Percentiles rank a stretch among this genome's conserved stretches.
Conservation (phyloP, 805 yeast species). For the Lachancea lanzarotensis region DNA sequence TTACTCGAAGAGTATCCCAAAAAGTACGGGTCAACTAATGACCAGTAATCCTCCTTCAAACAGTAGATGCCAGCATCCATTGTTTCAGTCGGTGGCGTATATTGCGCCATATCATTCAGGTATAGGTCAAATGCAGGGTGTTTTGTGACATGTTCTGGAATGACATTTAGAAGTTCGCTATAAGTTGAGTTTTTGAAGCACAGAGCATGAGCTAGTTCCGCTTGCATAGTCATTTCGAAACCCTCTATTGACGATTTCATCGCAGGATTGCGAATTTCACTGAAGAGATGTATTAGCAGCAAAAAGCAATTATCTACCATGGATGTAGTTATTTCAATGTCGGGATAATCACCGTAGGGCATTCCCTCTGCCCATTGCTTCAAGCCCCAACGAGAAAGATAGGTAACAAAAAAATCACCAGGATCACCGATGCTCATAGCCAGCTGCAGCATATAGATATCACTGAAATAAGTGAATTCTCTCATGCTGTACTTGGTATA, state of each 20-base stretch:
- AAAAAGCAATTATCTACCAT: slow-evolving; percentile 77
- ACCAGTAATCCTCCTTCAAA: slow-evolving; percentile 50
- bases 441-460: slow-evolving; percentile 62
- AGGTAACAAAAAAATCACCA: slow-evolving; percentile 47
- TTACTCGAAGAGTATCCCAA: slow-evolving; percentile 70
- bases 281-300: slow-evolving; percentile 57
- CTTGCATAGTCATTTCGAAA: slow-evolving; percentile 44
- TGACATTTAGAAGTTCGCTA: slow-evolving; percentile 56
- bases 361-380: slow-evolving; percentile 45
- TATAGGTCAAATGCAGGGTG: slow-evolving; percentile 69
- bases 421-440: slow-evolving; percentile 52
- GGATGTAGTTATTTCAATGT: slow-evolving; percentile 39
- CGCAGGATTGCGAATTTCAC: slow-evolving; percentile 57
- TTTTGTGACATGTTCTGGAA: slow-evolving; percentile 69
- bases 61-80: slow-evolving; percentile 59
- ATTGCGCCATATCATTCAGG: slow-evolving; percentile 51
- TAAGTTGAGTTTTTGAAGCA: slow-evolving; percentile 69
- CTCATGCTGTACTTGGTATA: slow-evolving; percentile 73
- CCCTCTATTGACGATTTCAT: slow-evolving; percentile 45
- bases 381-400: slow-evolving; percentile 67
- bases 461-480: slow-evolving; percentile 77
- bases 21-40: slow-evolving; percentile 72
- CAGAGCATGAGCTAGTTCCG: slow-evolving; percentile 77
- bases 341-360: slow-evolving; percentile 38
- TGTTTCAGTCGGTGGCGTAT: slow-evolving; percentile 52